Evolutionary conservation across 169 alveolate species (phyloP), one percentile per base, ranked within the genome.

Genomic region (Miamiensis avidus): DNA sequence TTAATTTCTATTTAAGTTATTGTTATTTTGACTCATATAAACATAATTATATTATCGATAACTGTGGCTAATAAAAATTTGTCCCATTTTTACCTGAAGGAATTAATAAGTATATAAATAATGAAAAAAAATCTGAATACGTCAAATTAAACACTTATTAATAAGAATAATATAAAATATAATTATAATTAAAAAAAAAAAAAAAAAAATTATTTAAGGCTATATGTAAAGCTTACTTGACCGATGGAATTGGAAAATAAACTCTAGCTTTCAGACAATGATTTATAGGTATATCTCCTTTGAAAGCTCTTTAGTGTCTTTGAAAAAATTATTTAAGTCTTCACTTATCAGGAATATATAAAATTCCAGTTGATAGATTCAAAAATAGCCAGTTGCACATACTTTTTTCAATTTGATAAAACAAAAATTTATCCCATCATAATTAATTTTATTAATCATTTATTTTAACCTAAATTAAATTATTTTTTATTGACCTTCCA

Each of bases 361-460:
- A 79, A 64, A 76, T 79, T 25, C 84, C 84, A 20, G 29, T 34
- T 49, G 84, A 74, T 0, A 76, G 84, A 29, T 79, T 79, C 29
- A 79, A 79, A 28, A 79, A 79, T 29, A 34, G 64, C 99, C 99
- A 0, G 90, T 92, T 31, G 94, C 98, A 32, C 99, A 97, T 91
- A 97, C 99, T 28, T 96, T 99, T 96, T 96, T 96, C 93, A 97
- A 97, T 94, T 94, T 93, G 82, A 82, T 97, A 34, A 49, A 49
- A 49, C 4, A 11, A 49, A 49, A 49, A 11, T 11, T 49, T 11
- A 49, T 49, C 69, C 20, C 20, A 11, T 49, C 20, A 49, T 49
- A 49, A 49, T 49, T 49, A 11, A 49, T 49, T 49, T 49, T 49
- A 11, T 20, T 11, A 49, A 49, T 49, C 20, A 11, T 20, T 11